A percentile compares a stretch with the other conserved stretches of the same genome.
These are phyloP conservation scores for Phytophthora palmivora DNA, from an alignment of 352 stramenopile genomes.

Conservation along the genomic window DNA sequence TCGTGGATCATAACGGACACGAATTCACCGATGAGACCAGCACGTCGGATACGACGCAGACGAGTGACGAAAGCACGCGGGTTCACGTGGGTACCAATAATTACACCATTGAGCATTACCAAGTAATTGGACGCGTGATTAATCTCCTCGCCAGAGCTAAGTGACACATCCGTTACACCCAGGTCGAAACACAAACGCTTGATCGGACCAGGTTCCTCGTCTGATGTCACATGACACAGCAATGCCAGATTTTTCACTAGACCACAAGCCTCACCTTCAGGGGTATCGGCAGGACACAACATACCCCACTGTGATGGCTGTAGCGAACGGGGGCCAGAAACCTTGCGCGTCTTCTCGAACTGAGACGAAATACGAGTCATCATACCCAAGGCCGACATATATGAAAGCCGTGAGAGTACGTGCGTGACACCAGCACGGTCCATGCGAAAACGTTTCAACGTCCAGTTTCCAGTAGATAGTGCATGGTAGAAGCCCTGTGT, in stretches of 20 bases:
- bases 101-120: constrained; percentile 99
- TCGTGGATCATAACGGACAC: constrained; percentile 99
- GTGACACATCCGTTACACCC: constrained; percentile 95
- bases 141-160: constrained; percentile 97
- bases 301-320: constrained; percentile 99
- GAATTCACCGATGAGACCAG: constrained; percentile 94
- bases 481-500: constrained; percentile 93
- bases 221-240: constrained; percentile 96
- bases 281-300: constrained; percentile 98
- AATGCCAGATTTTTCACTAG: constrained; percentile 99
- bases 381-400: constrained; percentile 99
- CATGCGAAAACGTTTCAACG: constrained; percentile 99
- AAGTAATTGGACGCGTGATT: constrained; percentile 96
- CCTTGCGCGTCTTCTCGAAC: constrained; percentile 99
- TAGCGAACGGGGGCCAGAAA: constrained; percentile 97
- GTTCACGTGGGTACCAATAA: constrained; percentile 96
- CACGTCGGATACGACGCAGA: constrained; percentile 83
- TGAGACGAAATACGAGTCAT: constrained; percentile 99
- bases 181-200: constrained; percentile 97
- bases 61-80: constrained; percentile 92
- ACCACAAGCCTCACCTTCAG: constrained; percentile 99
- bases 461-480: constrained; percentile 97
- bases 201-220: constrained; percentile 94
- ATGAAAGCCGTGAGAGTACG: constrained; percentile 97
- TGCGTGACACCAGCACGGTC: constrained; percentile 98